These are phyloP conservation scores for Striga asiatica DNA, from an alignment of 257 asterid genomes.

Conservation along the genomic window DNA sequence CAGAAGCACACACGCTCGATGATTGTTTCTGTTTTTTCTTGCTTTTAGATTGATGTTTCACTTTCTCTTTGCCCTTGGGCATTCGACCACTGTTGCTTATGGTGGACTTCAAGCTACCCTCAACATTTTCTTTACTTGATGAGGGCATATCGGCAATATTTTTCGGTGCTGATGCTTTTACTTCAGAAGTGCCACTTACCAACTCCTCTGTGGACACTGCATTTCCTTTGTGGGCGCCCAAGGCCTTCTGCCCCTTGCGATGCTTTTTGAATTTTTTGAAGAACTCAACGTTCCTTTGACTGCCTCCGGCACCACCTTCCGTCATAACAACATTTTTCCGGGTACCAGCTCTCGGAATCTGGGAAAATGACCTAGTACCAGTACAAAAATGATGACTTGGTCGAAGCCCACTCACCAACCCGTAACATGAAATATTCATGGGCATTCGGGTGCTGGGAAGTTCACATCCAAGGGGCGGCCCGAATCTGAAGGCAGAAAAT, in stretches of 20 bases:
- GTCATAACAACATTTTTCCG: conserved; percentile 14
- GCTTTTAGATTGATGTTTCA: conserved; percentile 38
- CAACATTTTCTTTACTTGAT: conserved; percentile 21
- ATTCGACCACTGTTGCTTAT: conserved; percentile 18
- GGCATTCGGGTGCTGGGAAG: conserved; percentile 22
- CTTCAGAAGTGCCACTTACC: conserved; percentile 20
- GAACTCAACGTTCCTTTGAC: conserved; percentile 18
- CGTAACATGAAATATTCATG: conserved; percentile 19
- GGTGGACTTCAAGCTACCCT: conserved; percentile 18
- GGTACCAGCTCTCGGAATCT: conserved; percentile 29
- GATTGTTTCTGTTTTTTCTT: conserved; percentile 25
- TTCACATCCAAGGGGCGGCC: conserved; percentile 30
- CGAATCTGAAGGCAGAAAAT: conserved; percentile 25
- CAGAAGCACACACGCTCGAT: conserved; percentile 25
- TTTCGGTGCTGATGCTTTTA: conserved; percentile 23
- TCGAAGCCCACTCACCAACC: conserved; percentile 21
- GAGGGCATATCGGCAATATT: conserved; percentile 18
- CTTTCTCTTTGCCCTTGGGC: conserved; percentile 27
- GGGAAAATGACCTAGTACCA: conserved; percentile 36
- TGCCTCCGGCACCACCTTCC: conserved; percentile 21
- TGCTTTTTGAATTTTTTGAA: conserved; percentile 22
- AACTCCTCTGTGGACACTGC: conserved; percentile 21
- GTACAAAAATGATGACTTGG: conserved; percentile 23
- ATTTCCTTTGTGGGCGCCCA: conserved; percentile 30
- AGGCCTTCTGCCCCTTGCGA: conserved; percentile 22